These are phyloP conservation scores for Polysphondylium violaceum DNA, from an alignment of 78 protist genomes.

Conservation along the genomic window DNA sequence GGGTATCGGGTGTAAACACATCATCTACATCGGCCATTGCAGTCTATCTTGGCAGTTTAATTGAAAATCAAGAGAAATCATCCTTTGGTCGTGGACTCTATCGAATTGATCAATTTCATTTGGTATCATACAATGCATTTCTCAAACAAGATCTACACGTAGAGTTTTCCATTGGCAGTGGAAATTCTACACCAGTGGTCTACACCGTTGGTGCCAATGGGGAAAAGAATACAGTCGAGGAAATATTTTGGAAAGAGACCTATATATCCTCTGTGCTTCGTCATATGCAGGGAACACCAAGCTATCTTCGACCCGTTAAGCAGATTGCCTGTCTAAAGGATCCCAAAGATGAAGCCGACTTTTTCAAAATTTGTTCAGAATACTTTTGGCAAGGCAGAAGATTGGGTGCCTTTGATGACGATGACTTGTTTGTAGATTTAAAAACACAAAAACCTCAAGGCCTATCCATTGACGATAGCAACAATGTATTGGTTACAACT, in stretches of 20 bases:
- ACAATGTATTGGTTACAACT: slow-evolving; percentile 54
- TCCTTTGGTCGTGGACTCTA: slow-evolving; percentile 68
- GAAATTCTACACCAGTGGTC: slow-evolving; percentile 30
- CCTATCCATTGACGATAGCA: slow-evolving; percentile 56
- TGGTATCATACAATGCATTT: slow-evolving; percentile 33
- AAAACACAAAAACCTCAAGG: neutral
- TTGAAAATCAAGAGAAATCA: slow-evolving; percentile 66
- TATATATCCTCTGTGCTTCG: slow-evolving; percentile 42
- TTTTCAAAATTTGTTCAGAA: slow-evolving; percentile 31
- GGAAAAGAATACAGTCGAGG: slow-evolving; percentile 52
- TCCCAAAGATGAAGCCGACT: slow-evolving; percentile 25
- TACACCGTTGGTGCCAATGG: slow-evolving; percentile 28
- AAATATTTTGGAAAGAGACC: slow-evolving; percentile 54
- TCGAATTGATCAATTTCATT: slow-evolving; percentile 42
- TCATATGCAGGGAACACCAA: slow-evolving; percentile 23
- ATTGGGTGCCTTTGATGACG: slow-evolving; percentile 52
- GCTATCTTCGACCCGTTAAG: slow-evolving; percentile 50
- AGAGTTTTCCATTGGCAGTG: slow-evolving; percentile 22
- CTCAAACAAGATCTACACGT: slow-evolving; percentile 69
- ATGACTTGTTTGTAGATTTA: slow-evolving; percentile 8
- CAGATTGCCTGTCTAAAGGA: neutral
- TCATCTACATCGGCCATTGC: slow-evolving; percentile 50
- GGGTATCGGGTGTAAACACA: slow-evolving; percentile 36
- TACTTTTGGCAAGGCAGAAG: slow-evolving; percentile 73
- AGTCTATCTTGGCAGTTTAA: slow-evolving; percentile 41